Evolutionary conservation across 75 land plant species (phyloP).

Genomic region (Selaginella tamariscina): DNA sequence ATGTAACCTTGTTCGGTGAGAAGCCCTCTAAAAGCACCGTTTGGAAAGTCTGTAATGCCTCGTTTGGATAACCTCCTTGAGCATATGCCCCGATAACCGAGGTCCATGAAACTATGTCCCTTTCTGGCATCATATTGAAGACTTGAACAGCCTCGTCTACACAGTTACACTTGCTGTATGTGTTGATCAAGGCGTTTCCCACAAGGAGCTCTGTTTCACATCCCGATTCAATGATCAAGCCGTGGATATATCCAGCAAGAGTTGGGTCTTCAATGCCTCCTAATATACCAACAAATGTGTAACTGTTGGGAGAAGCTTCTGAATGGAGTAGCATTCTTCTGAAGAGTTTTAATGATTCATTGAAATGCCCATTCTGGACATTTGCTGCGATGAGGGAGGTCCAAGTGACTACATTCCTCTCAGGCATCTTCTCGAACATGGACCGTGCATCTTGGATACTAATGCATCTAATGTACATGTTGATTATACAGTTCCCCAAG

Average conservation of each 20-base stretch:
- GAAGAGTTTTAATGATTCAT: background rate
- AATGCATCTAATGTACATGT: background rate
- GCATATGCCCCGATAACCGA: background rate
- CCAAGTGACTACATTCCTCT: constrained; percentile 2
- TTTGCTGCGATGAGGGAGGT: background rate
- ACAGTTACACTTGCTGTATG: background rate
- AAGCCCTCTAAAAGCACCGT: background rate
- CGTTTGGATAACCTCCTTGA: background rate
- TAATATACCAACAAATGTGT: background rate
- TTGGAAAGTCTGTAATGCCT: background rate
- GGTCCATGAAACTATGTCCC: background rate
- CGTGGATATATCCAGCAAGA: background rate
- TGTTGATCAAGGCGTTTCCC: background rate
- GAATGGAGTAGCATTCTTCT: background rate
- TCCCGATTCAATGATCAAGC: background rate
- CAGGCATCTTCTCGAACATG: background rate
- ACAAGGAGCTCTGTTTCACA: background rate
- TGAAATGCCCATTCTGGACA: background rate
- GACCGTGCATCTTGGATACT: background rate
- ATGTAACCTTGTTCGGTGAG: background rate
- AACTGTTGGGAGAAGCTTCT: background rate
- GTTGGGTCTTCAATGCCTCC: background rate
- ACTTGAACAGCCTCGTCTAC: background rate
- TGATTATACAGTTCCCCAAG: background rate
- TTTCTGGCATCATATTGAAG: background rate